These are phyloP conservation scores for Calocybe gangraenosa DNA, from an alignment of 768 basidiomycete genomes.

Conservation along the genomic window DNA sequence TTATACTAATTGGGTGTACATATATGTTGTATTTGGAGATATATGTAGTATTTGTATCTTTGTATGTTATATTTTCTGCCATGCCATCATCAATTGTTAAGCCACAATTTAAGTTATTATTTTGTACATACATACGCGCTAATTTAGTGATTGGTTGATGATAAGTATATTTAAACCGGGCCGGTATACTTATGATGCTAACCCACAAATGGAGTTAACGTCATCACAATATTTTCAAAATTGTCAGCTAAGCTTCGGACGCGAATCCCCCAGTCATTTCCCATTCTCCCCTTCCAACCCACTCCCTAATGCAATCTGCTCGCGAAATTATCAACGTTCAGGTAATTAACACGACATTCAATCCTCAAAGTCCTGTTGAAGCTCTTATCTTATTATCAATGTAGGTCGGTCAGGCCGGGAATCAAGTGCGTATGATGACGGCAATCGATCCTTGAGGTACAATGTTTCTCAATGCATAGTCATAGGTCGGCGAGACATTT, in stretches of 20 bases:
- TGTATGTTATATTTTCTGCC: too few relatives aligned
- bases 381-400: neutral
- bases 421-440: constrained; percentile 30
- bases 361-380: constrained; percentile 7
- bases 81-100: too few relatives aligned
- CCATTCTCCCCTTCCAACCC: constrained; percentile 3
- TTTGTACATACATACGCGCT: too few relatives aligned
- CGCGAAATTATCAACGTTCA: constrained; percentile 85
- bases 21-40: too few relatives aligned
- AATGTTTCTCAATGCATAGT: constrained; percentile 15
- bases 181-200: too few relatives aligned
- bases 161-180: too few relatives aligned
- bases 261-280: constrained; percentile 6
- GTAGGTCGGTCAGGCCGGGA: constrained; percentile 71
- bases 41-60: too few relatives aligned
- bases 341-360: constrained; percentile 29
- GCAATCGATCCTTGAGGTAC: constrained; percentile 59
- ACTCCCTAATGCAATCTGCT: constrained; percentile 19
- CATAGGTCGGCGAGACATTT: constrained; percentile 76
- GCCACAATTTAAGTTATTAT: too few relatives aligned
- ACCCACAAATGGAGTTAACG: constrained; percentile 4
- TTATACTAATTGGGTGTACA: too few relatives aligned
- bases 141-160: too few relatives aligned
- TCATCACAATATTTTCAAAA: constrained; percentile 5
- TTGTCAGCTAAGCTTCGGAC: constrained; percentile 3